Percentiles rank a stretch among this genome's conserved stretches.
Evolutionary conservation across 176 grass and related monocot genomes (phyloP).

Genomic region (Ensete ventricosum): DNA sequence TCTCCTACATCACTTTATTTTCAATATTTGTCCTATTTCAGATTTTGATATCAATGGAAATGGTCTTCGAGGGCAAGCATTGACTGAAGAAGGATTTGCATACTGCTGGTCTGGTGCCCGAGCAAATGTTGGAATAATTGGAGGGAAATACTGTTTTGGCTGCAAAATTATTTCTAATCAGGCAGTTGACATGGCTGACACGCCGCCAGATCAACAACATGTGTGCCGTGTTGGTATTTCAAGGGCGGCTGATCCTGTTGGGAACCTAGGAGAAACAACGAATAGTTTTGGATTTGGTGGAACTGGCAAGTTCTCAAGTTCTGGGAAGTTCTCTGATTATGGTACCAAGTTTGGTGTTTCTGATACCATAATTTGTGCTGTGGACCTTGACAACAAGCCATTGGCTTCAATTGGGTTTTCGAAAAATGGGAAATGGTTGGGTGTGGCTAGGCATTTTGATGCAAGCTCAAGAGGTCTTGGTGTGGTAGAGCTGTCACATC

Average conservation of each 20-base stretch:
- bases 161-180: constrained; percentile 47
- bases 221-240: constrained; percentile 59
- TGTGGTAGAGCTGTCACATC: constrained; percentile 23
- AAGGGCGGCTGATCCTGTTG: constrained; percentile 30
- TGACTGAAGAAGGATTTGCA: constrained; percentile 46
- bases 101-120: constrained; percentile 75
- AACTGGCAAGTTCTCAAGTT: constrained; percentile 50
- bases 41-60: constrained; percentile 42
- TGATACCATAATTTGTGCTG: constrained; percentile 49
- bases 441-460: constrained; percentile 34
- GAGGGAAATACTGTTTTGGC: constrained; percentile 58
- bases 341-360: constrained; percentile 38
- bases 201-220: constrained; percentile 31
- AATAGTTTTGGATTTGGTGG: constrained; percentile 56
- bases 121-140: constrained; percentile 28
- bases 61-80: constrained; percentile 33
- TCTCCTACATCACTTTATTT: not conserved
- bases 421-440: constrained; percentile 43
- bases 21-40: not conserved
- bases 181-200: constrained; percentile 45
- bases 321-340: constrained; percentile 36
- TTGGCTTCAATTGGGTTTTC: constrained; percentile 45
- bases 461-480: constrained; percentile 32
- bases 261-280: constrained; percentile 39
- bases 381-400: constrained; percentile 47